These are phyloP conservation scores for Sphagnum fallax DNA, from an alignment of 228 moss, liverwort and hornwort genomes.

Conservation along the genomic window DNA sequence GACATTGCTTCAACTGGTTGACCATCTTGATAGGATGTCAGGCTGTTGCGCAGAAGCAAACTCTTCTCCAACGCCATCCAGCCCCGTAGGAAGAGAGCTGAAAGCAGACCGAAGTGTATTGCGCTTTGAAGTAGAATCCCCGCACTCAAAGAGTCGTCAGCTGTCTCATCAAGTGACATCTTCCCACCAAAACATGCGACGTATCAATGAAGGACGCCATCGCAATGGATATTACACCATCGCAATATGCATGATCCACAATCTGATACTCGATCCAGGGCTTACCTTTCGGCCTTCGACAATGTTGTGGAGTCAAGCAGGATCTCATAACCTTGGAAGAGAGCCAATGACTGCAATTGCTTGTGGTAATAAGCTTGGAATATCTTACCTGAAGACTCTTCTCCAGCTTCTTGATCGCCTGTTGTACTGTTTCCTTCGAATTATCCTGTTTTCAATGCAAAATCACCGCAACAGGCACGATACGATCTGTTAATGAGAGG, in stretches of 20 bases:
- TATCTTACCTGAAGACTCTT: background rate
- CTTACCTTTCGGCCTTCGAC: no score
- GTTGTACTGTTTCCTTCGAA: background rate
- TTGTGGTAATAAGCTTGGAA: background rate
- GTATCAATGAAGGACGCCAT: background rate
- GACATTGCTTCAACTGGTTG: slow-evolving; percentile 1
- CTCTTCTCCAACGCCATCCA: background rate
- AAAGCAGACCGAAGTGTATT: background rate
- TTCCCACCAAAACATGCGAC: background rate
- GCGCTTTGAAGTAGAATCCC: background rate
- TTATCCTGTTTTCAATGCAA: background rate
- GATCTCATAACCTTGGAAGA: background rate
- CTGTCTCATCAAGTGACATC: background rate
- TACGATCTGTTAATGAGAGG: background rate
- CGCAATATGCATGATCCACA: no score
- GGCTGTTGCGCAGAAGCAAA: slow-evolving; percentile 1
- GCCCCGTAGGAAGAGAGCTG: background rate
- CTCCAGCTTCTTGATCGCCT: slow-evolving; percentile 1
- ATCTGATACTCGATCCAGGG: no score
- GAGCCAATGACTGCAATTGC: background rate
- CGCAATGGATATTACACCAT: no score
- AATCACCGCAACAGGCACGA: background rate
- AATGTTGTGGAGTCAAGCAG: no score
- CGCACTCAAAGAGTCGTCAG: background rate
- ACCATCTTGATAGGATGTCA: background rate